Base-by-base conservation (phyloP, 2,329 filamentous ascomycete species). In the Monosporascus sp. region DNA sequence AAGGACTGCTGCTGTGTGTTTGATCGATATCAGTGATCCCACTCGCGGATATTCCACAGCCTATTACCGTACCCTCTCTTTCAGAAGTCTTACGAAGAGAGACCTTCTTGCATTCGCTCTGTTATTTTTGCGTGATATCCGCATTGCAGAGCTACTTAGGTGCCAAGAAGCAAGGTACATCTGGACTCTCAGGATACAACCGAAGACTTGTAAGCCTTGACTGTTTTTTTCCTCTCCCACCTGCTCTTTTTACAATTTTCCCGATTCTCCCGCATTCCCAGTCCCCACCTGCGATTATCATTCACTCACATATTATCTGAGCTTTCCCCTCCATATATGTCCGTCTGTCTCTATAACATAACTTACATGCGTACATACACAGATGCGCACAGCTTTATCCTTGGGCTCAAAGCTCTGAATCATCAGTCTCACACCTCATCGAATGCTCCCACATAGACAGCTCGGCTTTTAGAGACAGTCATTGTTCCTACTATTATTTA, bases 41-140 rank as follows among this genome's bases (percentile, higher is more conserved):
- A 42, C 39, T 20, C 39, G 39, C 18, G 20, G 3, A 42, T 42
- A 42, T 24, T 42, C 18, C 18, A 42, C 39, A 14, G 18, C 39
- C 18, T 22, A 24, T 42, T 42, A 14, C 39, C 18, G 4, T 20
- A 8, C 39, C 22, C 20, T 42, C 39, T 34, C 31, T 34, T 34
- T 34, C 31, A 34, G 31, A 34, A 20, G 39, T 42, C 39, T 14
- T 42, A 42, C 39, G 39, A 42, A 9, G n/a, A 18, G 39, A 42
- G 18, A 42, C 14, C 39, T 14, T 39, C 17, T 20, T 42, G 22
- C 39, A 42, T 42, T 42, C 39, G 18, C 39, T 42, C 39, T 24
- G 22, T 20, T 39, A 53, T 58, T 62, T 64, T 54, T 50, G 56
- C 56, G 60, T 60, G 57, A 64, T 55, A 58, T 57, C 57, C 57